phyloP scores from a whole-genome alignment of 1,284 basidiomycete species.

The Rhodotorula sp. region DNA sequence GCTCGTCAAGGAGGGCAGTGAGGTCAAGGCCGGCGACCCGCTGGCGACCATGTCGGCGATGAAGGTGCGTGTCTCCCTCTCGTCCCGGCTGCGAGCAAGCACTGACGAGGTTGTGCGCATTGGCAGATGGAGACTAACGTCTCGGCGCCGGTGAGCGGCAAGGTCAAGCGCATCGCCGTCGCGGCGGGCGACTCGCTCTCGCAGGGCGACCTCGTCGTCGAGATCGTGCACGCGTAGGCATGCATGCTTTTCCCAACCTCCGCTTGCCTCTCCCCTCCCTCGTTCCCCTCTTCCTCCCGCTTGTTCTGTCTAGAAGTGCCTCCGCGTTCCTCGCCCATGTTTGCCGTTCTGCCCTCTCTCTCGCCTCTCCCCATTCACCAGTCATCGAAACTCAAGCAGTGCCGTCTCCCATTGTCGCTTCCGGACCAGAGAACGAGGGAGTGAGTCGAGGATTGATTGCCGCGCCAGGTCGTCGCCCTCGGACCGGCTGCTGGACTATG shows the following conservation, averaged over 20 bases:
- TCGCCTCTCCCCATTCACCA: not conserved
- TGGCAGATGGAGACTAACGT: constrained; percentile 90
- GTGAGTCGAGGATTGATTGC: not conserved
- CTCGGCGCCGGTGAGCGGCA: constrained; percentile 91
- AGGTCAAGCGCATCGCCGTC: constrained; percentile 87
- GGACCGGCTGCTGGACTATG: not conserved
- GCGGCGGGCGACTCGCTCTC: constrained; percentile 62
- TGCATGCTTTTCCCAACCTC: too few species aligned
- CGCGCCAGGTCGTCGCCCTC: not conserved
- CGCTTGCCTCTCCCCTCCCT: not conserved
- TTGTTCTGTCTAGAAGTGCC: not conserved
- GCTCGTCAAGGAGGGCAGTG: constrained; percentile 91
- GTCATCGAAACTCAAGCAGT: not conserved
- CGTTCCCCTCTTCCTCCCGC: not conserved
- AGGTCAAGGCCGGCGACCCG: constrained; percentile 97
- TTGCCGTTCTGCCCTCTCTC: not conserved
- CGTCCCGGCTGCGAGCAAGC: not conserved
- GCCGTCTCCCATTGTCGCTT: not conserved
- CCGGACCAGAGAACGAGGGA: not conserved
- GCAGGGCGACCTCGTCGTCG: constrained; percentile 71
- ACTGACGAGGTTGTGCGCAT: not conserved
- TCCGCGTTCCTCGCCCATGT: not conserved
- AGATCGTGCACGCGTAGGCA: constrained; percentile 65
- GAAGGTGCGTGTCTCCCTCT: constrained; percentile 49
- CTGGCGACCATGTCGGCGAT: constrained; percentile 13